Conservation (phyloP, 164 flowering plant species). For the Aristolochia contorta region DNA sequence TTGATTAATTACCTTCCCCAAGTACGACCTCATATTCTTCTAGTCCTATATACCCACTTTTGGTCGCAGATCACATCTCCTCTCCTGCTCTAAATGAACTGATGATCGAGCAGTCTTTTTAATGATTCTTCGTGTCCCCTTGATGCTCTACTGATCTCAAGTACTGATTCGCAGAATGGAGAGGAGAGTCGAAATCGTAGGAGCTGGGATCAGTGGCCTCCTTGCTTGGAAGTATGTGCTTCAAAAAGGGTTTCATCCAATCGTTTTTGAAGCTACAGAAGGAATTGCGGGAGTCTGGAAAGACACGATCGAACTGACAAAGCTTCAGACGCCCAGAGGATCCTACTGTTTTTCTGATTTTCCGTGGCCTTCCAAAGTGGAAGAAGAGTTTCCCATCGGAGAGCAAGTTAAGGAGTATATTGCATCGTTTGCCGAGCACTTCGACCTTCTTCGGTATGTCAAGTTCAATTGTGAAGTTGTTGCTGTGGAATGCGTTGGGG, state of each 20-base stretch:
- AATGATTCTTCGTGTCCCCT: too few relatives aligned
- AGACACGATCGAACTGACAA: slow-evolving; percentile 35
- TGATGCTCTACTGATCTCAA: too few relatives aligned
- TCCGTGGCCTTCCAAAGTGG: slow-evolving; percentile 48
- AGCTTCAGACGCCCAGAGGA: slow-evolving; percentile 42
- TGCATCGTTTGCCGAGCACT: slow-evolving; percentile 30
- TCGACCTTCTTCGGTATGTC: slow-evolving; percentile 22
- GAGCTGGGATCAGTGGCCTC: slow-evolving; percentile 68
- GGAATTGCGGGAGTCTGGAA: slow-evolving; percentile 30
- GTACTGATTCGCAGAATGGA: slow-evolving; percentile 17
- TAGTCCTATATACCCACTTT: too few relatives aligned
- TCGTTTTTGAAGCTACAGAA: slow-evolving; percentile 24
- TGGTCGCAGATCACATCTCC: too few relatives aligned
- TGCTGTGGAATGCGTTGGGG: slow-evolving; percentile 25
- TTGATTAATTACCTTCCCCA: too few relatives aligned
- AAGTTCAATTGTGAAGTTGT: slow-evolving; percentile 28
- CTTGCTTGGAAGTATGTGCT: slow-evolving; percentile 51
- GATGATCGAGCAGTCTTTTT: too few relatives aligned
- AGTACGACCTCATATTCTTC: too few relatives aligned
- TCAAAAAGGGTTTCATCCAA: slow-evolving; percentile 38
- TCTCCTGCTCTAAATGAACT: too few relatives aligned
- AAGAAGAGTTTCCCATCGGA: slow-evolving; percentile 29
- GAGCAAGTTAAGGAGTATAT: slow-evolving; percentile 41
- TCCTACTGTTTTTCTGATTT: slow-evolving; percentile 53
- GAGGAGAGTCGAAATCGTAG: slow-evolving; percentile 42